Evolutionary conservation across 2,329 filamentous ascomycete species (phyloP), one percentile per base, ranked within the genome.

Genomic region (Nigrospora oryzae): DNA sequence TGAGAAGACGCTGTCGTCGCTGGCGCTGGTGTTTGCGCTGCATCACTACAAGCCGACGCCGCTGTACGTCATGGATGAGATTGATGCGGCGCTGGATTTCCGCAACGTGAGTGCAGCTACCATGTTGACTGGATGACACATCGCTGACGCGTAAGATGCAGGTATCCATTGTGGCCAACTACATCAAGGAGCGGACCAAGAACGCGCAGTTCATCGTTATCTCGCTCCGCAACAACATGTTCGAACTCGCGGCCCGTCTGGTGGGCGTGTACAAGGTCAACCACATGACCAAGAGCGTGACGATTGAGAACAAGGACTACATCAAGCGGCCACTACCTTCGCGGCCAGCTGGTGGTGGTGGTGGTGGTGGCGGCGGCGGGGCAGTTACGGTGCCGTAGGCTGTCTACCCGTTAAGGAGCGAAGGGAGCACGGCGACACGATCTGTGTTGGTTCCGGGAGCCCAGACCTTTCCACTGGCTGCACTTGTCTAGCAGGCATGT

Each of bases 191-290:
- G 71, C 79, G 93, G 44, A 98, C 93, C 49, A 97, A 96, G 76
- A 98, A 98, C 67, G 94, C 93, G 2, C 93, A 98, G 63, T 98
- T 98, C 64, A 93, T 98, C 56, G 93, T 98, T 60, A 98, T 98
- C 61, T 96, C 89, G 14, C 74, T 98, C 58, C 78, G 93, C 58
- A 98, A 98, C 69, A 98, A 98, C 73, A 98, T 98, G 93, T 98
- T 98, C 66, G 93, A 98, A 73, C 81, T 98, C 51, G 91, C 94
- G n/a, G 82, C 89, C 46, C 80, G 94, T 45, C 77, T 98, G 48
- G 89, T 98, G 13, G 94, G 94, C 54, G 93, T 98, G 45, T 98
- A 98, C 74, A 98, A 98, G 74, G 93, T 98, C 63, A 97, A 95
- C 67, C 91, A 98, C 66, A 98, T 97, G 83, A 93, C 87, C 49